Evolutionary conservation across 2,329 filamentous ascomycete species (phyloP).

Genomic region (Rhynchosporium graminicola): DNA sequence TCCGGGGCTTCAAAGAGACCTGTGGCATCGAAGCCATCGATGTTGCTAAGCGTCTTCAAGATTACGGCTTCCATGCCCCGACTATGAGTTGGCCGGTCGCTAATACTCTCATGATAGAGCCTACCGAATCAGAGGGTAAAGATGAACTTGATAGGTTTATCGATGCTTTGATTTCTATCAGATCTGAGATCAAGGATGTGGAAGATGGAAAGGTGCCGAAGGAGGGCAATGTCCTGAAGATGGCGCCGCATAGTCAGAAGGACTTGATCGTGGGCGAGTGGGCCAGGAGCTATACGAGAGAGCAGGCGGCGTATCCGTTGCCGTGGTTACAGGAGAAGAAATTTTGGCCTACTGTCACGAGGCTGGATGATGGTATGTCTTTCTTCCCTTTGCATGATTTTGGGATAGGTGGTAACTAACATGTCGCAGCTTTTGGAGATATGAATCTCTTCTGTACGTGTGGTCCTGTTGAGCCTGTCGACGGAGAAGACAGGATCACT

Average conservation of each 20-base stretch:
- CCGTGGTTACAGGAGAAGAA: slow-evolving; percentile 89
- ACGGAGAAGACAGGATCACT: slow-evolving; percentile 34
- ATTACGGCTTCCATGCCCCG: slow-evolving; percentile 95
- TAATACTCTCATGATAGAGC: slow-evolving; percentile 97
- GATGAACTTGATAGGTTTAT: slow-evolving; percentile 92
- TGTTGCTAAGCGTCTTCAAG: slow-evolving; percentile 92
- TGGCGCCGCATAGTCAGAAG: slow-evolving; percentile 80
- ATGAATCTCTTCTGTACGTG: slow-evolving; percentile 95
- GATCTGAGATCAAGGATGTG: slow-evolving; percentile 78
- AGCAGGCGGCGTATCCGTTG: slow-evolving; percentile 85
- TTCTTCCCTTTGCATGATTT: slow-evolving; percentile 21
- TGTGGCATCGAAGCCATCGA: slow-evolving; percentile 89
- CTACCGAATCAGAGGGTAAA: slow-evolving; percentile 90
- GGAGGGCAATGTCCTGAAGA: slow-evolving; percentile 83
- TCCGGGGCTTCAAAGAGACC: slow-evolving; percentile 79
- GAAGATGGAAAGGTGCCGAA: slow-evolving; percentile 77
- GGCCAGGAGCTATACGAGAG: slow-evolving; percentile 78
- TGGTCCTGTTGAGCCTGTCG: slow-evolving; percentile 67
- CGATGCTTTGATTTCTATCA: slow-evolving; percentile 83
- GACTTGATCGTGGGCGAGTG: slow-evolving; percentile 78
- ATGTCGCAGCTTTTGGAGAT: slow-evolving; percentile 73
- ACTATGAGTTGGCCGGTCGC: slow-evolving; percentile 97
- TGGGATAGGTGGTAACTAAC: slow-evolving; percentile 19
- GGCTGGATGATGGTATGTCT: slow-evolving; percentile 81
- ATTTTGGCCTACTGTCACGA: slow-evolving; percentile 89